Base-by-base conservation (phyloP, 805 yeast genomes). In the Candida golubevii region DNA sequence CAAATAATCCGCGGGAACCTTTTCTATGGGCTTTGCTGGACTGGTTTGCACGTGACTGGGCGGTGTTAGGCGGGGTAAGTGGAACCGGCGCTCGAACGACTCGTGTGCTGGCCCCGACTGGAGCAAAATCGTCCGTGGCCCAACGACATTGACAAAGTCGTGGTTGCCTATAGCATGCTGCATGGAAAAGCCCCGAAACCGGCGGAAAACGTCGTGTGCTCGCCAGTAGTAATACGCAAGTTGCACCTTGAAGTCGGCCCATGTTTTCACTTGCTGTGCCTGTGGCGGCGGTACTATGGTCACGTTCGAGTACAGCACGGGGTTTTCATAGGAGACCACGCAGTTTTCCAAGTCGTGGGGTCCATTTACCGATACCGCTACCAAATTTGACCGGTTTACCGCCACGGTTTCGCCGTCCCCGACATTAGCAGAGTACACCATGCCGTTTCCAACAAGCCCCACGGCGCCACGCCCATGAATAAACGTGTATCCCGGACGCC, bases 391-490 rank as follows among this genome's bases (percentile, higher is more conserved):
- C 38, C 63, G 69, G 46, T 69, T 74, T 23, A 81, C 67, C 28
- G 77, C 59, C 6, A 79, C 59, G 35, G 74, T 75, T 49, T 81
- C 85, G 18, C 59, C 71, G 13, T 64, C 70, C 3, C 54, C 62
- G 23, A 81, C 57, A 29, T 64, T 64, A 12, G 79, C 61, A 46
- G 69, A 72, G 57, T 78, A 79, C 18, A 81, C 59, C 10, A 77
- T 68, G 0, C 86, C 85, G 23, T 66, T 63, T 1, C 84, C 85
- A 12, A 70, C 75, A 12, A 82, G 50, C 1, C 80, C 79, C 2
- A 69, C 69, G 40, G 69, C 73, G 0, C 87, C 87, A 47, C 86
- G 66, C 1, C 87, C 86, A 26, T 75, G 70, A 6, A 79, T 50
- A 32, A 77, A 61, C 0, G 72, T 63, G 54, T 72, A 80, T 0